Percentiles rank a stretch among this genome's conserved stretches.
Evolutionary conservation across 768 basidiomycete species (phyloP).

Genomic region (Hebeloma cylindrosporum): DNA sequence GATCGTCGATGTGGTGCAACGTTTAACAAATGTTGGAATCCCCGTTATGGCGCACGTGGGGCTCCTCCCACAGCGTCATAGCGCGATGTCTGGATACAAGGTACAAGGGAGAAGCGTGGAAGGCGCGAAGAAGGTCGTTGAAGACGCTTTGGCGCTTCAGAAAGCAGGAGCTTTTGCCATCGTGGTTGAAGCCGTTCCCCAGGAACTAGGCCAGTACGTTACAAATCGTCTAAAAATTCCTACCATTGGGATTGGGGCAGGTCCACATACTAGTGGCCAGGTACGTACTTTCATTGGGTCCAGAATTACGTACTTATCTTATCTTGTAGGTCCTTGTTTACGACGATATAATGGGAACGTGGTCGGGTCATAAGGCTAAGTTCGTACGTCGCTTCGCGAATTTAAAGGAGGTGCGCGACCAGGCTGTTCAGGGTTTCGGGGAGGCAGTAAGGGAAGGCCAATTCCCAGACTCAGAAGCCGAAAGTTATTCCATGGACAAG

Average conservation of each 20-base stretch:
- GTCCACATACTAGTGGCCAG: constrained; percentile 80
- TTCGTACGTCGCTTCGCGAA: constrained; percentile 90
- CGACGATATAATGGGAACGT: constrained; percentile 87
- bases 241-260: constrained; percentile 97
- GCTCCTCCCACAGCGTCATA: constrained; percentile 85
- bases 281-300: constrained; percentile 26
- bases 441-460: constrained; percentile 70
- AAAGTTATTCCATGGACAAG: constrained; percentile 82
- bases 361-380: constrained; percentile 82
- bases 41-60: constrained; percentile 96
- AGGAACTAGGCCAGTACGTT: constrained; percentile 71
- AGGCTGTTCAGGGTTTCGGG: constrained; percentile 69
- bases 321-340: constrained; percentile 76
- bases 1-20: constrained; percentile 63
- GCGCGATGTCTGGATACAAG: constrained; percentile 81
- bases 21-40: constrained; percentile 76
- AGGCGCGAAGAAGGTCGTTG: constrained; percentile 59
- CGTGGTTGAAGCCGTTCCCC: constrained; percentile 90
- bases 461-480: constrained; percentile 72
- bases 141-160: constrained; percentile 70
- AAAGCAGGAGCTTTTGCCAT: constrained; percentile 86
- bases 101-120: constrained; percentile 80
- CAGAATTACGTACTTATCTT: constrained; percentile 8
- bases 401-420: constrained; percentile 57
- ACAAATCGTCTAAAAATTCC: constrained; percentile 69